phyloP scores from a whole-genome alignment of 2,329 filamentous ascomycete genomes.

The Paecilomyces fulvus region DNA sequence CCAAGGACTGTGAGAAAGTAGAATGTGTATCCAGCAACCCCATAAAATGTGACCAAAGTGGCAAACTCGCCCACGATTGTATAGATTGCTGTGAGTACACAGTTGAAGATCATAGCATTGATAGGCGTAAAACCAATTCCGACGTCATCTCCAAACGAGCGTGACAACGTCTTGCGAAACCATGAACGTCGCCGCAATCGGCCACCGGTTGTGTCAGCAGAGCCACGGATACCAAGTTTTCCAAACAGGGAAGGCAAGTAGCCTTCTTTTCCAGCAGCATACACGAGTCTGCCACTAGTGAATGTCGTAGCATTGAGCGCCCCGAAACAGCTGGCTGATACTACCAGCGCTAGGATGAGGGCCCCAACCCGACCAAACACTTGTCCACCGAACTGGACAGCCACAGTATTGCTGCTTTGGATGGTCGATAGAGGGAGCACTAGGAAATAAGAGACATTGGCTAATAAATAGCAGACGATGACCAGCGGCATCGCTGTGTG shows the following conservation, averaged over 20 bases:
- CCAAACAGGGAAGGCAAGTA: constrained; percentile 82
- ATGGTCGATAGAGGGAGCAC: constrained; percentile 75
- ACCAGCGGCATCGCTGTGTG: constrained; percentile 95
- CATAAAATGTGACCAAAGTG: constrained; percentile 92
- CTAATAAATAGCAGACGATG: constrained; percentile 80
- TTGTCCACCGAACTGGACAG: constrained; percentile 81
- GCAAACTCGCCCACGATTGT: constrained; percentile 81
- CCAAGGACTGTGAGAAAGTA: constrained; percentile 95
- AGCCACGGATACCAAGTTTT: constrained; percentile 60
- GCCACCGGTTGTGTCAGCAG: constrained; percentile 18
- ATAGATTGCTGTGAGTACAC: constrained; percentile 63
- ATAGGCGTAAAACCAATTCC: constrained; percentile 90
- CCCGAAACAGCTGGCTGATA: constrained; percentile 86
- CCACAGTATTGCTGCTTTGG: constrained; percentile 87
- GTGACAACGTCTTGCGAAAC: constrained; percentile 50
- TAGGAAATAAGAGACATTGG: constrained; percentile 89
- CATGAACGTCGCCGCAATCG: constrained; percentile 43
- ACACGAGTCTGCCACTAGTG: constrained; percentile 83
- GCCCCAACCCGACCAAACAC: constrained; percentile 82
- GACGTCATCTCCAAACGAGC: constrained; percentile 65
- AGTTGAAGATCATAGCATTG: constrained; percentile 79
- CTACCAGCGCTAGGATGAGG: constrained; percentile 76
- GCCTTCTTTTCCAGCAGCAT: constrained; percentile 89
- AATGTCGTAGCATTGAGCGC: constrained; percentile 92
- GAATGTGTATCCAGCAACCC: constrained; percentile 92